These are phyloP conservation scores for Arabidopsis lyrata DNA, from an alignment of 441 rosid species.

Conservation along the genomic window DNA sequence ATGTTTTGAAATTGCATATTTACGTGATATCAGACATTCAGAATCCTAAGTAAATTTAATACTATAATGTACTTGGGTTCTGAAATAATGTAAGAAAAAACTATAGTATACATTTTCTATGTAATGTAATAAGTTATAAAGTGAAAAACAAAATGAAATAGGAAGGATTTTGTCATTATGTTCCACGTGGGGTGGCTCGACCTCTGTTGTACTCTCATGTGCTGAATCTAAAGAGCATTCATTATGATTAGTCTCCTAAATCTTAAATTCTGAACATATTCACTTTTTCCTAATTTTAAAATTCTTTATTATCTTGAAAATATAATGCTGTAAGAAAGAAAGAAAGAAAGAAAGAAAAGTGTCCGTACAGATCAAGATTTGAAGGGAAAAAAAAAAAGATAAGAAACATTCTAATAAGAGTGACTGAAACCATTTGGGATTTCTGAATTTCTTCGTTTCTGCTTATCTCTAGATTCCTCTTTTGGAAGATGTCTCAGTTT, in stretches of 20 bases:
- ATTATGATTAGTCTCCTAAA: slow-evolving; percentile 33
- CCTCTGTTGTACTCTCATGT: slow-evolving; percentile 44
- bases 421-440: slow-evolving; percentile 32
- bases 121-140: background rate
- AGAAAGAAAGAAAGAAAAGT: background rate
- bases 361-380: slow-evolving; percentile 18
- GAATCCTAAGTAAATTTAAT: background rate
- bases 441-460: slow-evolving; percentile 23
- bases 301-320: background rate
- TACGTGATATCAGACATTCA: background rate
- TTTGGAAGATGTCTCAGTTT: slow-evolving; percentile 34
- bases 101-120: background rate
- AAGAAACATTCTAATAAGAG: slow-evolving; percentile 22
- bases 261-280: slow-evolving; percentile 20
- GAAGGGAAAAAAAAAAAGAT: background rate
- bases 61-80: too few relatives aligned
- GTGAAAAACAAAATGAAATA: background rate
- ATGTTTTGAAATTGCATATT: background rate
- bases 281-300: background rate
- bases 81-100: background rate
- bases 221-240: slow-evolving; percentile 46
- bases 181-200: slow-evolving; percentile 50
- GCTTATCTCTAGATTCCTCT: slow-evolving; percentile 36
- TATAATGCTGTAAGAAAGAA: background rate
- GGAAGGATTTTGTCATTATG: slow-evolving; percentile 42